Base-by-base conservation (phyloP, 495 filamentous ascomycete genomes). In the Letharia lupina region DNA sequence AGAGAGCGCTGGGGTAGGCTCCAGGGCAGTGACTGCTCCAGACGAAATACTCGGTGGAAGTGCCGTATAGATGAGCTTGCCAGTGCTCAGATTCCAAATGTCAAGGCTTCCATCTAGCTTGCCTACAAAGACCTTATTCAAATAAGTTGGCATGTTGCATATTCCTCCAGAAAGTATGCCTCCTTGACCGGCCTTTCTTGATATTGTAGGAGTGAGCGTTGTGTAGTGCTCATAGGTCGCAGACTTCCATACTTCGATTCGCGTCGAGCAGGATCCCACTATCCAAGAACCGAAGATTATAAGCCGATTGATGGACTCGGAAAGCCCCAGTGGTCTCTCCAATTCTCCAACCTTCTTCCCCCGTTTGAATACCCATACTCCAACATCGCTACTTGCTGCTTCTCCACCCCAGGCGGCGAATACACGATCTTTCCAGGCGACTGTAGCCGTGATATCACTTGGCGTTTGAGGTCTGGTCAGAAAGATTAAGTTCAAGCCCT, bases 51-150 rank as follows among this genome's bases (percentile, higher is more conserved):
- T 80, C 5, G 87, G 84, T 20, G 95, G 87, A 31, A 89, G 76
- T 57, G 97, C 84, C 4, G 90, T 91, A 73, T 97, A 89, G 37
- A 99, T 81, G 39, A 96, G 80, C 72, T 92, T 95, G 23, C 90
- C 91, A 28, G 89, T 93, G 73, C 87, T 92, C 62, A 98, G 76
- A 73, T 99, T 99, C 95, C 95, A 98, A 62, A 99, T 93, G 72
- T 98, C 93, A 28, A 97, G 84, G 73, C 83, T 85, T n/a, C 95
- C 94, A 73, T 97, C 91, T 65, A 80, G 81, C 66, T 90, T 85
- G 8, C 91, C 94, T 44, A 89, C 87, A 63, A 98, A 90, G 40
- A 99, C 81, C 76, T 99, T 99, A 80, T 98, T 99, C 35, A 98
- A 77, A 75, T 89, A 98, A 1, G 93, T 96, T 18, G 92, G 91